Base-by-base conservation (phyloP, 208 protist species). In the Crithidia brevicula region DNA sequence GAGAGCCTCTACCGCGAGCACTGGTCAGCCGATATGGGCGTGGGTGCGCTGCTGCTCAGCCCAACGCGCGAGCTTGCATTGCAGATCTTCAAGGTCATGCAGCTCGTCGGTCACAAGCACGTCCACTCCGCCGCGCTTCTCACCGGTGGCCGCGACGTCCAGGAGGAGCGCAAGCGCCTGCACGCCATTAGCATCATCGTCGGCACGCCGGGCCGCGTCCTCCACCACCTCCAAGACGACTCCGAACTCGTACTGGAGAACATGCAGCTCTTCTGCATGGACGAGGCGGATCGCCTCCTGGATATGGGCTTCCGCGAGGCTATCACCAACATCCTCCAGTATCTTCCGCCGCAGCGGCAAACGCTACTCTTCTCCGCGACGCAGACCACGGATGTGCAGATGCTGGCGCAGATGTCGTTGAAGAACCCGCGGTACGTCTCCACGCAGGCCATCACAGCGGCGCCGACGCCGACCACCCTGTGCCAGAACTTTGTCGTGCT, bases 341-440 rank as follows among this genome's bases (percentile, higher is more conserved):
- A 96, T 67, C 77, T 99, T 10, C 88, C 87, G 3, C 62, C 69
- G 20, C 69, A 81, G 33, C 88, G 98, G 33, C 98, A 99, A 85
- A 99, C 98, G n/a, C 84, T 99, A 22, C 87, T 99, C n/a, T 99
- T 99, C 79, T 99, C 96, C 0, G 99, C 99, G 3, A 99, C 99
- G 15, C 98, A 99, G 74, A 99, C 98, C 9, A 98, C 86, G 49
- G 91, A 94, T 38, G 91, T 99, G 50, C 85, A 97, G 51, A 95
- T 98, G 79, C 83, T 99, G 0, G 94, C 94, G 20, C 74, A 97
- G 47, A 79, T 99, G 59, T 85, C 82, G 16, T 72, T 98, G 18
- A 88, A 92, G 23, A 74, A 98, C 58, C 97, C 98, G 20, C 96
- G 98, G 60, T 99, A 99, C 74, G 83, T 99, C 33, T 88, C 92